These are phyloP conservation scores for Adansonia digitata DNA, from an alignment of 345 rosid species.

Conservation along the genomic window DNA sequence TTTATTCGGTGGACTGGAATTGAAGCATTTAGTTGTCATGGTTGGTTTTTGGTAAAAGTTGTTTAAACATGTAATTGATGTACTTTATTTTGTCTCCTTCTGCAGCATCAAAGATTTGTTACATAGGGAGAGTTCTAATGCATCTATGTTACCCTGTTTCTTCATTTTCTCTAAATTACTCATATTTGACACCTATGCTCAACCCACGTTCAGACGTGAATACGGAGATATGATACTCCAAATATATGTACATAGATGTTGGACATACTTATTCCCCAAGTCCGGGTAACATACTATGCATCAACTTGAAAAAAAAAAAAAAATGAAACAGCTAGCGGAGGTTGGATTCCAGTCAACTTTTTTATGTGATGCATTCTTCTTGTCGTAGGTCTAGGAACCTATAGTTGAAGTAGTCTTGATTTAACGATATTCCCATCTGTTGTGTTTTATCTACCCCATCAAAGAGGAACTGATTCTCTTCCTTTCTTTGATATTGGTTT, in stretches of 20 bases:
- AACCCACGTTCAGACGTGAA: too few relatives aligned
- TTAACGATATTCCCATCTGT: background rate
- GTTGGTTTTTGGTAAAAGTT: background rate
- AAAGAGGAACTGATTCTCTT: background rate
- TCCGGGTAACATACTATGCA: too few relatives aligned
- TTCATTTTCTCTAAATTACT: background rate
- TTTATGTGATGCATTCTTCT: background rate
- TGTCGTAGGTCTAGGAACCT: background rate
- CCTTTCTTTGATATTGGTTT: background rate
- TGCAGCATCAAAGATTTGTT: background rate
- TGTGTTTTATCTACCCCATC: background rate
- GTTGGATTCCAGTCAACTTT: background rate
- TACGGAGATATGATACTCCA: too few relatives aligned
- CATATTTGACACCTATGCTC: too few relatives aligned
- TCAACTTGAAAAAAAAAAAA: background rate
- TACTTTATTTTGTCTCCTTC: background rate
- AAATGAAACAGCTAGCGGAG: background rate
- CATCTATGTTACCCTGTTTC: background rate
- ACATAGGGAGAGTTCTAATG: background rate
- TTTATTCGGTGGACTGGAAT: slow-evolving; percentile 2
- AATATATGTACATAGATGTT: too few relatives aligned
- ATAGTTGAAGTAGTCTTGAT: background rate
- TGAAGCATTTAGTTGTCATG: slow-evolving; percentile 7
- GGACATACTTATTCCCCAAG: too few relatives aligned
- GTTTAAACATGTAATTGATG: background rate